Percentiles rank a stretch among this genome's conserved stretches.
Conservation (phyloP, 2,329 filamentous ascomycete species). For the Botrytis porri region DNA sequence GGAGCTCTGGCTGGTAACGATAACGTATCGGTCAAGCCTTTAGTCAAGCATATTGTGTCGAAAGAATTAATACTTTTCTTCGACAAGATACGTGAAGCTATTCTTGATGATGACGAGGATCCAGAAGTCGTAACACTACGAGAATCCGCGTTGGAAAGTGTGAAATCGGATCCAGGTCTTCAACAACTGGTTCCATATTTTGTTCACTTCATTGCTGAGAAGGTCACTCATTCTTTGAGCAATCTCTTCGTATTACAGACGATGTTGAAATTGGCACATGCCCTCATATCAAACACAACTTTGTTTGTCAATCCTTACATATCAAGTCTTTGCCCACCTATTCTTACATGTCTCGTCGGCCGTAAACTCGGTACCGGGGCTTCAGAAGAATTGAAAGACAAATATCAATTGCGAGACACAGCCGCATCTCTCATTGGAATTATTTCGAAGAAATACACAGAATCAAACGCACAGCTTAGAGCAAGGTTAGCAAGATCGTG, state of each 20-base stretch:
- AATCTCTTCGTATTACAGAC: conserved; percentile 84
- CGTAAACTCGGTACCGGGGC: conserved; percentile 60
- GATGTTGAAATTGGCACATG: conserved; percentile 87
- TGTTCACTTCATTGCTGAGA: conserved; percentile 90
- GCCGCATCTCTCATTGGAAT: conserved; percentile 77
- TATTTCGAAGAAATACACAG: conserved; percentile 77
- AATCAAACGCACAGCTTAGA: conserved; percentile 76
- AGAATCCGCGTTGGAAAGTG: conserved; percentile 78
- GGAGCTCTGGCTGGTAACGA: conserved; percentile 81
- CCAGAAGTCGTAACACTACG: conserved; percentile 71
- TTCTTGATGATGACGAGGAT: conserved; percentile 84
- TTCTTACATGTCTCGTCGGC: conserved; percentile 86
- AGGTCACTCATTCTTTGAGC: conserved; percentile 90
- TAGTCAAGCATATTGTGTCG: conserved; percentile 93
- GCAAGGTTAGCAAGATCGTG: conserved; percentile 90
- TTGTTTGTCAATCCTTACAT: conserved; percentile 68
- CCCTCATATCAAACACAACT: conserved; percentile 77
- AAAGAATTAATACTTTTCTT: conserved; percentile 97
- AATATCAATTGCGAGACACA: conserved; percentile 81
- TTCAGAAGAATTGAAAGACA: conserved; percentile 52
- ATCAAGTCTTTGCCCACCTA: conserved; percentile 71
- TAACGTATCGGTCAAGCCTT: conserved; percentile 77
- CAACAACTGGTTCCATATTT: conserved; percentile 97
- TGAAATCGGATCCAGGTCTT: conserved; percentile 84
- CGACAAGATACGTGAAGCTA: conserved; percentile 85